Evolutionary conservation across 306 rosid genomes (phyloP).

Genomic region (Trifolium subterraneum): DNA sequence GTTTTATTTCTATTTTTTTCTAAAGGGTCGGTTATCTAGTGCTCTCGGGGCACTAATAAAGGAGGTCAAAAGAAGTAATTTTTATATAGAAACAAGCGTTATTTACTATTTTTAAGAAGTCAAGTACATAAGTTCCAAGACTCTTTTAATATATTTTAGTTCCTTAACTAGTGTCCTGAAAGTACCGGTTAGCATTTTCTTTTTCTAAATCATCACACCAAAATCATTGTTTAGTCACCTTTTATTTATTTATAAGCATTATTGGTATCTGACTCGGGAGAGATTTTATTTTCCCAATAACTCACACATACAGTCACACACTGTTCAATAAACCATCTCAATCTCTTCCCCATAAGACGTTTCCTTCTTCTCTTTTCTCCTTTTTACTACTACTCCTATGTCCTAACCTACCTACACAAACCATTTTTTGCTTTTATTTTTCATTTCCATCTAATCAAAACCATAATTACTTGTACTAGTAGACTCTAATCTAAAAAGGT

Average conservation of each 20-base stretch:
- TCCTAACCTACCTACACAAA: constrained; percentile 21
- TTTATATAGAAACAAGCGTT: too few relatives aligned
- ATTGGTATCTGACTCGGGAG: constrained; percentile 79
- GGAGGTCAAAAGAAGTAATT: too few relatives aligned
- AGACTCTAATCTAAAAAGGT: not conserved
- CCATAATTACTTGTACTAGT: not conserved
- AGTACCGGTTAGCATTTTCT: too few relatives aligned
- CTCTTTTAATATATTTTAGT: too few relatives aligned
- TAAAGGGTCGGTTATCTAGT: too few relatives aligned
- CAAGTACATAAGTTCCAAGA: too few relatives aligned
- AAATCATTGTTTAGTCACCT: too few relatives aligned
- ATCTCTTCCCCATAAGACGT: constrained; percentile 59
- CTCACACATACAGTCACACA: constrained; percentile 44
- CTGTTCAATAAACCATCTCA: constrained; percentile 49
- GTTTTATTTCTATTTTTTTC: too few relatives aligned
- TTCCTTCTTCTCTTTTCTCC: not conserved
- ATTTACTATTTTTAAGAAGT: too few relatives aligned
- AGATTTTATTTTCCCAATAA: constrained; percentile 69
- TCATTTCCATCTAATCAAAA: not conserved
- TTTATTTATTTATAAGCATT: constrained; percentile 36
- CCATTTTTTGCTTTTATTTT: not conserved
- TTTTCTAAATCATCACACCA: too few relatives aligned
- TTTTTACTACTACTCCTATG: constrained; percentile 39
- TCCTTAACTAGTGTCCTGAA: too few relatives aligned
- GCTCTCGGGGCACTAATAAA: too few relatives aligned